These are phyloP conservation scores for Ascochyta lentis DNA, from an alignment of 2,329 filamentous ascomycete genomes.

Conservation along the genomic window DNA sequence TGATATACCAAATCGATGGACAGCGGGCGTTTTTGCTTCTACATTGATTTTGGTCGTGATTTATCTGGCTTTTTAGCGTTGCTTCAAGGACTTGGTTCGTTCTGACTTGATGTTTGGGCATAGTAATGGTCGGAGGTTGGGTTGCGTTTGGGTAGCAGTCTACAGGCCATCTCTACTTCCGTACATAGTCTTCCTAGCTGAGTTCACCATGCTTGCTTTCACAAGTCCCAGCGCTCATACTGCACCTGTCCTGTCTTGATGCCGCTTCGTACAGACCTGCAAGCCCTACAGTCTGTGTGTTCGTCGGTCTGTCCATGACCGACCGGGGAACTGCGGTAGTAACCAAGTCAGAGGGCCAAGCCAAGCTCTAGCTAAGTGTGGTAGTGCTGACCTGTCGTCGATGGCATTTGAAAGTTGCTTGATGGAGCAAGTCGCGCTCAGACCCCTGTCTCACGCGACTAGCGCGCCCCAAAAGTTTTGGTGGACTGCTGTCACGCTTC, in stretches of 20 bases:
- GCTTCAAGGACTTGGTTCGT: not conserved
- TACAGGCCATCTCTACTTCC: constrained; percentile 1
- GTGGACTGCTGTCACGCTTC: constrained; percentile 2
- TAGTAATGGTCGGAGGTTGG: constrained; percentile 22
- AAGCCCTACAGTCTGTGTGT: not conserved
- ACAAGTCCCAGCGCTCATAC: not conserved
- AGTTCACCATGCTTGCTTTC: not conserved
- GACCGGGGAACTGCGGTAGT: not conserved
- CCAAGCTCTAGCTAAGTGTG: not conserved
- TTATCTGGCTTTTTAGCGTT: not conserved
- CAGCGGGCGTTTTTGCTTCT: constrained; percentile 28
- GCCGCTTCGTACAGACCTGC: too few relatives aligned
- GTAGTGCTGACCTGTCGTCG: constrained; percentile 10
- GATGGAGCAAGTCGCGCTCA: constrained; percentile 8
- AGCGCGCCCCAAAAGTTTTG: constrained; percentile 12
- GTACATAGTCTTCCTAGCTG: constrained; percentile 8
- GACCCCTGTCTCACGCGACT: constrained; percentile 8
- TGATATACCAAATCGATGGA: constrained; percentile 38
- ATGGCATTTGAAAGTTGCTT: constrained; percentile 5
- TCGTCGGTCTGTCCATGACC: not conserved
- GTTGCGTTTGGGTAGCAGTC: not conserved
- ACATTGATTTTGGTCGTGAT: not conserved
- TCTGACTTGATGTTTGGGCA: not conserved
- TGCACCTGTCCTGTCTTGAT: not conserved
- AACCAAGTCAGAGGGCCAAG: not conserved